These are phyloP conservation scores for Tolypocladium endophyticum DNA, from an alignment of 2,329 filamentous ascomycete genomes.

Conservation along the genomic window DNA sequence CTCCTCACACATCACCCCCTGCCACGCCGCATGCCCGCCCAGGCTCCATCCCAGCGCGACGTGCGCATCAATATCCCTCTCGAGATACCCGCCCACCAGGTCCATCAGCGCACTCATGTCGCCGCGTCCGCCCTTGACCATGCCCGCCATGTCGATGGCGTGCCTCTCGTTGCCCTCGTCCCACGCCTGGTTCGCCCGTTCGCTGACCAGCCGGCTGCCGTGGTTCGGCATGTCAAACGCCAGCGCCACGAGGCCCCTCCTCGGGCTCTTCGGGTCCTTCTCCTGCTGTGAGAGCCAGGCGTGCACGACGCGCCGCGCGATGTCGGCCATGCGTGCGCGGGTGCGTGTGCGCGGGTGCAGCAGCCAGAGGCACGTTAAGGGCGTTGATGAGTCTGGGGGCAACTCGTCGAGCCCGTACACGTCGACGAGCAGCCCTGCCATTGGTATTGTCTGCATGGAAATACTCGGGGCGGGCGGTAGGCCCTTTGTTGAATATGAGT, in stretches of 20 bases:
- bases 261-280: not conserved
- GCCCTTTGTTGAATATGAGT: slow-evolving; percentile 20
- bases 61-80: slow-evolving; percentile 46
- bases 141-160: slow-evolving; percentile 84
- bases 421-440: slow-evolving; percentile 69
- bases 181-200: slow-evolving; percentile 68
- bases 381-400: slow-evolving; percentile 31
- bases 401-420: slow-evolving; percentile 76
- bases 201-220: slow-evolving; percentile 59
- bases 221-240: slow-evolving; percentile 93
- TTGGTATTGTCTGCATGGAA: slow-evolving; percentile 56
- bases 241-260: slow-evolving; percentile 63
- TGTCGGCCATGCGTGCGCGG: slow-evolving; percentile 62
- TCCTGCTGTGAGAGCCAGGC: slow-evolving; percentile 47
- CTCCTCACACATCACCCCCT: slow-evolving; percentile 66
- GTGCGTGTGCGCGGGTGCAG: slow-evolving; percentile 68
- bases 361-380: slow-evolving; percentile 78
- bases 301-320: slow-evolving; percentile 59
- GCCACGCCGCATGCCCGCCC: slow-evolving; percentile 83
- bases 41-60: slow-evolving; percentile 74
- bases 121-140: slow-evolving; percentile 60
- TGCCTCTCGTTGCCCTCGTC: slow-evolving; percentile 66
- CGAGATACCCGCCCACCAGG: slow-evolving; percentile 62
- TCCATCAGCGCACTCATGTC: slow-evolving; percentile 71
- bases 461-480: slow-evolving; percentile 34